Evolutionary conservation across 2,329 filamentous ascomycete species (phyloP), one percentile per base, ranked within the genome.

Genomic region (Ceratocystis huliohia): DNA sequence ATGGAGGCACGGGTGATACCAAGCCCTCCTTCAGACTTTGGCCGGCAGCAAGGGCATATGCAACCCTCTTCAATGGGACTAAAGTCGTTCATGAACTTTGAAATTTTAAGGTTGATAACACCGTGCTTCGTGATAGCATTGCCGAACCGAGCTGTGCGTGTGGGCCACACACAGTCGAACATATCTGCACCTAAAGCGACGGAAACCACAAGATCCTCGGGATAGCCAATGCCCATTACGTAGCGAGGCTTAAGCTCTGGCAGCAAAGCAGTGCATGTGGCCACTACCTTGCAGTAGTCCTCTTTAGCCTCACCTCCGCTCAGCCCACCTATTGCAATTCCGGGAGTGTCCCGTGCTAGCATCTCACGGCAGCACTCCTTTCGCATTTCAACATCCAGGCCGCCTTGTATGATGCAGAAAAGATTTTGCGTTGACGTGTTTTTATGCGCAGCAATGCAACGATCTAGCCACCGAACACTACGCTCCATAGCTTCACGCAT

Each of bases 131-230:
- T 96, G 67, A 99, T 84, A 46, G 93, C 94, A 73, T 96, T 96
- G 68, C 95, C 94, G 73, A 99, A 99, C 44, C 94, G 86, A 73
- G 94, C 94, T 45, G 94, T 99, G 65, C 94, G 82, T 3, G 94
- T 97, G 1, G 94, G 95, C 94, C 94, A 99, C 5, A 99, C 94
- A 73, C 95, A 99, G 77, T 99, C 94, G 74, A 99, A 99, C 94
- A 99, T 99, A 76, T 99, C 94, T 62, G 94, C 94, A 2, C 94
- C 94, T 0, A 99, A 81, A 1, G 94, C 94, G 3, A 96, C 87
- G 65, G 91, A 95, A 48, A 99, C 92, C 1, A 99, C 84, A 66
- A 99, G 80, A 73, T 99, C 94, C 77, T 97, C 94, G 1, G 94
- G 94, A 75, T 96, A 99, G 13, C 94, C 91, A 71, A 99, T 94